Evolutionary conservation across 148 eudicot genomes (phyloP).

Genomic region (Tetragonia tetragonoides): DNA sequence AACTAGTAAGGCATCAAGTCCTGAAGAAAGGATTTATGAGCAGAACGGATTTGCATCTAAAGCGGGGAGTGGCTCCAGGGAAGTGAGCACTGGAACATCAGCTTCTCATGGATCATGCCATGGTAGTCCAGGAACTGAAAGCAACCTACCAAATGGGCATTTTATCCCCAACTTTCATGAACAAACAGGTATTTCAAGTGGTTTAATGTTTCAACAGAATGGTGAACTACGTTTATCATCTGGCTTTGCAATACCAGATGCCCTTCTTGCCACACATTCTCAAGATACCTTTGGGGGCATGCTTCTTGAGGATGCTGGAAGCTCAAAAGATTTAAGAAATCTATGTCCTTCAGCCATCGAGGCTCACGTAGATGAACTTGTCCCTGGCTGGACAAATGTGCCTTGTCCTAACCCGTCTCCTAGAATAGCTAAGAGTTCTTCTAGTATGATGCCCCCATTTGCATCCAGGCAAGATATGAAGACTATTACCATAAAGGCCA

Average conservation of each 20-base stretch:
- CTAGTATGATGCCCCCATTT: constrained; percentile 36
- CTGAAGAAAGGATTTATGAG: constrained; percentile 29
- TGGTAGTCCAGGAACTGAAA: constrained; percentile 52
- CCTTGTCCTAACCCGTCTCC: constrained; percentile 30
- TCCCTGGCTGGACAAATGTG: constrained; percentile 41
- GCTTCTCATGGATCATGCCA: constrained; percentile 79
- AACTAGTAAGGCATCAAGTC: constrained; percentile 22
- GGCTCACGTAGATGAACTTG: constrained; percentile 35
- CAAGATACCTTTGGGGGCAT: constrained; percentile 45
- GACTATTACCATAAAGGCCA: constrained; percentile 69
- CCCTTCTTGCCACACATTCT: constrained; percentile 33
- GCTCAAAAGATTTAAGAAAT: constrained; percentile 65
- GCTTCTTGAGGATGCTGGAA: constrained; percentile 62
- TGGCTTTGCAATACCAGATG: constrained; percentile 37
- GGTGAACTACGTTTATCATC: constrained; percentile 36
- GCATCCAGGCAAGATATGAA: constrained; percentile 48
- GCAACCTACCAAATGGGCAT: constrained; percentile 39
- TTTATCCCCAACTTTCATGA: constrained; percentile 34
- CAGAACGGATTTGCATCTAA: constrained; percentile 36
- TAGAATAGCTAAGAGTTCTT: constrained; percentile 25
- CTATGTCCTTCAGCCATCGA: constrained; percentile 40
- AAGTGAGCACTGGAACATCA: constrained; percentile 72
- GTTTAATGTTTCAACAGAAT: constrained; percentile 31
- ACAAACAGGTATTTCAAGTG: constrained; percentile 29
- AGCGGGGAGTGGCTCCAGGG: constrained; percentile 55